phyloP scores from a whole-genome alignment of 176 grass and related monocot species.

The Triticum timopheevii region DNA sequence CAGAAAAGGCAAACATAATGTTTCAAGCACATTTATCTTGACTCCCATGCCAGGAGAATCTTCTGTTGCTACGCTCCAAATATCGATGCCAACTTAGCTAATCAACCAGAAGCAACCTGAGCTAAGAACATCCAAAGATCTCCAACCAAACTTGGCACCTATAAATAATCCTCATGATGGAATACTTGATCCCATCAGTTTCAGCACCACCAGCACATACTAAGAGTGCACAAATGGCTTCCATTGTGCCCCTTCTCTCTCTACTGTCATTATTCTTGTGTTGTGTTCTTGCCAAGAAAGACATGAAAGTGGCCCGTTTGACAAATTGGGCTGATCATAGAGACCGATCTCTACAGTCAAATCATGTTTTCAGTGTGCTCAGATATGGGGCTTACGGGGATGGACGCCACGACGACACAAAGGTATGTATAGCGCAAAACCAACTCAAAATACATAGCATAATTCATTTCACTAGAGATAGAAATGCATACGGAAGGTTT shows the following conservation, averaged over 20 bases:
- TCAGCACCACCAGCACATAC: background rate
- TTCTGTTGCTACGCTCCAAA: conserved; percentile 14
- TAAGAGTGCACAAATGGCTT: background rate
- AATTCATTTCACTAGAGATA: background rate
- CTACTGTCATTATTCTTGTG: background rate
- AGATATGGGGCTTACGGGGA: conserved; percentile 53
- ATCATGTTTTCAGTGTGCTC: conserved; percentile 33
- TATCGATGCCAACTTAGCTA: conserved; percentile 18
- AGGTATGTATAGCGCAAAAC: conserved; percentile 37
- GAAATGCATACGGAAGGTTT: background rate
- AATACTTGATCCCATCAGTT: conserved; percentile 1
- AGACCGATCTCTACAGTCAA: conserved; percentile 18
- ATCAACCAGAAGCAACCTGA: conserved; percentile 24
- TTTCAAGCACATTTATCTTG: conserved; percentile 20
- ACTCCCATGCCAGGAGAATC: conserved; percentile 18
- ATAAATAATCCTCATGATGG: conserved; percentile 12
- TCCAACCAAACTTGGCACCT: background rate
- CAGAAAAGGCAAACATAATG: background rate
- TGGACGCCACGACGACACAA: conserved; percentile 51
- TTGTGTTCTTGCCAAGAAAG: conserved; percentile 1
- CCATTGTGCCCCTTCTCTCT: background rate
- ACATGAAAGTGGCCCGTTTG: background rate
- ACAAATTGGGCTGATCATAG: background rate
- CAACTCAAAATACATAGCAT: background rate
- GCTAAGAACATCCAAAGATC: conserved; percentile 6